Evolutionary conservation across 345 rosid species (phyloP).

Genomic region (Aurinia saxatilis): DNA sequence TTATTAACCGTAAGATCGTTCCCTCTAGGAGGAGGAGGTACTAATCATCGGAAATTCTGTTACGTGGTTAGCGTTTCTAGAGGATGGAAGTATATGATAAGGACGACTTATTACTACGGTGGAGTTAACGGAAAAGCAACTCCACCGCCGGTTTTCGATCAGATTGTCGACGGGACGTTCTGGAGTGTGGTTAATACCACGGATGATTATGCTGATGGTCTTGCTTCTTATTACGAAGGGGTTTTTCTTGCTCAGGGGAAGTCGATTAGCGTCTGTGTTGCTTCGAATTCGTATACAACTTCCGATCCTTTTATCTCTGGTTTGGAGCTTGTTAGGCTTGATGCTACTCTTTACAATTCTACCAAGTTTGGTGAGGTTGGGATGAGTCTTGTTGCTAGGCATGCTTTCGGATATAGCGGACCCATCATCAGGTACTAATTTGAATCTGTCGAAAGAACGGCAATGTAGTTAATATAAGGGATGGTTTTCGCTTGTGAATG

Average conservation of each 20-base stretch:
- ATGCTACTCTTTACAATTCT: slow-evolving; percentile 55
- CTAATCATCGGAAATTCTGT: slow-evolving; percentile 51
- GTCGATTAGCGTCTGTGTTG: slow-evolving; percentile 69
- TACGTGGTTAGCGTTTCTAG: slow-evolving; percentile 48
- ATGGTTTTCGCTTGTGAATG: no score
- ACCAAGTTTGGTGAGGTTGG: slow-evolving; percentile 49
- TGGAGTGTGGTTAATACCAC: slow-evolving; percentile 83
- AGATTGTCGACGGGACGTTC: slow-evolving; percentile 79
- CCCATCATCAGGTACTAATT: slow-evolving; percentile 51
- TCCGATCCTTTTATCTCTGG: slow-evolving; percentile 93
- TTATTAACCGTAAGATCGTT: slow-evolving; percentile 81
- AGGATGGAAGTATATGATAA: slow-evolving; percentile 53
- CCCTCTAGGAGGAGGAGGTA: slow-evolving; percentile 45
- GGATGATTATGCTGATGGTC: slow-evolving; percentile 46
- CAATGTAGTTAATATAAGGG: no score
- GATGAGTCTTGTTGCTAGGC: slow-evolving; percentile 58
- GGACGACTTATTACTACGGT: slow-evolving; percentile 79
- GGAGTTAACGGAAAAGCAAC: slow-evolving; percentile 50
- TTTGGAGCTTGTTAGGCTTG: slow-evolving; percentile 58
- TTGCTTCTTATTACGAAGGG: slow-evolving; percentile 64
- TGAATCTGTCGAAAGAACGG: no score
- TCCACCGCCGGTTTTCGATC: slow-evolving; percentile 80
- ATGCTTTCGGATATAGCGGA: slow-evolving; percentile 63
- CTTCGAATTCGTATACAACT: slow-evolving; percentile 51
- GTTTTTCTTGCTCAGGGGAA: slow-evolving; percentile 67